Evolutionary conservation across 2,329 filamentous ascomycete genomes (phyloP), one percentile per base, ranked within the genome.

Genomic region (Fusarium verrucosum): DNA sequence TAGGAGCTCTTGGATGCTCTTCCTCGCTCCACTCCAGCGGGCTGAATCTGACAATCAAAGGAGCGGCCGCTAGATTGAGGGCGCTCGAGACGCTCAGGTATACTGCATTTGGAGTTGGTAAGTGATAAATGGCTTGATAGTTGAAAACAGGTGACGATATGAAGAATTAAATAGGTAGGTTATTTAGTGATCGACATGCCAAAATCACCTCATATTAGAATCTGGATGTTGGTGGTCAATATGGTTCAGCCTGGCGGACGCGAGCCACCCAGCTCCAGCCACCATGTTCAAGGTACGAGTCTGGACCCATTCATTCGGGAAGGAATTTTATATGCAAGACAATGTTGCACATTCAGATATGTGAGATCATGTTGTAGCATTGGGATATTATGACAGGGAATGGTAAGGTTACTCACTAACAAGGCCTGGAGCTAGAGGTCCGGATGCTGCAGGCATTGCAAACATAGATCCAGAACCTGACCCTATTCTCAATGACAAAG

Each of bases 41-140:
- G 58, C 65, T 68, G 52, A 68, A 60, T 55, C 63, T 54, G 47
- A 68, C 51, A 70, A 57, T 38, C 33, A 58, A 50, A 55, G 54
- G 58, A 55, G 61, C 69, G 69, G 69, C 69, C 69, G 69, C 68
- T 69, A 50, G 50, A 68, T 71, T 72, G 68, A 71, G 69, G 67
- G 69, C 69, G 69, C 50, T 60, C 36, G 38, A 41, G 13, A 20
- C 25, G 35, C 36, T 46, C 50, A 52, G 10, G 23, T 25, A 6
- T 25, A 25, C 23, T 25, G 23, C 10, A 25, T 25, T 22, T 25
- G 30, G 17, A 16, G 10, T 5, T 30, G n/a, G n/a, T 19, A 42
- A 45, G 19, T 19, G 10, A 8, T 22, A 19, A 17, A 32, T 20
- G 40, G 23, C 16, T 46, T 28, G 20, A 17, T 36, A 25, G 8